Conservation (phyloP, 2,329 filamentous ascomycete genomes). For the Drechslera avenae region DNA sequence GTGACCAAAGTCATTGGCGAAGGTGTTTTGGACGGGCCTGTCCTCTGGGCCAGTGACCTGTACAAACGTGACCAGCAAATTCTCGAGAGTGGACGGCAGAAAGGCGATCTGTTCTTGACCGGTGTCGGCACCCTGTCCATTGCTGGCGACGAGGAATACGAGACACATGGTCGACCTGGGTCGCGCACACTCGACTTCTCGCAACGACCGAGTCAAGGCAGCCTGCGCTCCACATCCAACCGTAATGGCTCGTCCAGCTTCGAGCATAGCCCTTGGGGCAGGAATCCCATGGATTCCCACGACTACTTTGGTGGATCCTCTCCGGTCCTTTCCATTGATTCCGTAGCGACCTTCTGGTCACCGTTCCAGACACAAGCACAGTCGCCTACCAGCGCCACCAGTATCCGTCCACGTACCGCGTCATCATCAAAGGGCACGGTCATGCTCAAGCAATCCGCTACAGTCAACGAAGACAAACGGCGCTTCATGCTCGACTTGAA, state of each 20-base stretch:
- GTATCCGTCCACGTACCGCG: conserved; percentile 66
- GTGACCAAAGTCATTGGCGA: conserved; percentile 85
- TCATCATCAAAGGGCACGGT: conserved; percentile 71
- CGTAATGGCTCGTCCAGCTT: conserved; percentile 73
- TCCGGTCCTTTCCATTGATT: conserved; percentile 73
- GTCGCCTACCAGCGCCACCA: conserved; percentile 67
- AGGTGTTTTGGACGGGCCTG: conserved; percentile 80
- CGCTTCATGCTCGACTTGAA: conserved; percentile 79
- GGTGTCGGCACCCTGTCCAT: conserved; percentile 56
- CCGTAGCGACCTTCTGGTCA: conserved; percentile 85
- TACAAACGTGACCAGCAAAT: conserved; percentile 76
- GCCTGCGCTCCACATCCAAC: conserved; percentile 63
- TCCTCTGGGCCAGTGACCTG: conserved; percentile 90
- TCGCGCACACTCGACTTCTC: conserved; percentile 52
- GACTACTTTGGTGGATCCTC: conserved; percentile 73
- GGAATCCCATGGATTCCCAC: conserved; percentile 70
- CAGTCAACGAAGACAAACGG: conserved; percentile 70
- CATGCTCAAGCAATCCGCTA: conserved; percentile 62
- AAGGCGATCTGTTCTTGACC: conserved; percentile 55
- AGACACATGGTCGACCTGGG: conserved; percentile 45
- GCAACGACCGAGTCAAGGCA: conserved; percentile 60
- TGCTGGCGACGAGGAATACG: conserved; percentile 55
- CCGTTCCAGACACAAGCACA: conserved; percentile 73
- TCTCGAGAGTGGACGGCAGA: conserved; percentile 58
- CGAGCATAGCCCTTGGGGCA: conserved; percentile 68